Conservation (phyloP, 2,329 filamentous ascomycete genomes). For the Colletotrichum phormii region DNA sequence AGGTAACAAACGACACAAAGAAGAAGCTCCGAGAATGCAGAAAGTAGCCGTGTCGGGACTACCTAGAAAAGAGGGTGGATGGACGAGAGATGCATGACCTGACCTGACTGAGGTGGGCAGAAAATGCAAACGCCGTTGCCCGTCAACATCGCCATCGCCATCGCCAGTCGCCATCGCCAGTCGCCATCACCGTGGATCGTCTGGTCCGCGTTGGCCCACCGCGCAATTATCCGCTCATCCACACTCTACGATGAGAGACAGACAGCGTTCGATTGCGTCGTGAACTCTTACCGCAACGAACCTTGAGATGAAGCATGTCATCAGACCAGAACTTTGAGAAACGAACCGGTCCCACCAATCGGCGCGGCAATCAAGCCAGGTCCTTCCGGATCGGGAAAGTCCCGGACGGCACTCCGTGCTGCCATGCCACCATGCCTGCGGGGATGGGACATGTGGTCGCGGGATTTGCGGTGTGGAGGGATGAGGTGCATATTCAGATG, state of each 20-base stretch:
- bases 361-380: background rate
- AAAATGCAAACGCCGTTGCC: background rate
- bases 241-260: too few relatives aligned
- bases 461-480: constrained; percentile 6
- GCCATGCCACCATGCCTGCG: constrained; percentile 7
- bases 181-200: background rate
- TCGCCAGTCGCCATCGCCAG: too few relatives aligned
- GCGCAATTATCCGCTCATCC: background rate
- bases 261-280: background rate
- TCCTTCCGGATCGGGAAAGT: constrained; percentile 31
- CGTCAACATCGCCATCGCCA: background rate
- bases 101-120: background rate
- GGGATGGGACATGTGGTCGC: constrained; percentile 24
- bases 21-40: background rate
- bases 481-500: background rate
- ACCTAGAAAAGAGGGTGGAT: background rate
- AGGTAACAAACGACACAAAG: background rate
- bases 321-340: background rate
- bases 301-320: background rate
- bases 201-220: background rate
- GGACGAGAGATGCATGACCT: background rate
- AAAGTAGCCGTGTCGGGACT: background rate
- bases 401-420: constrained; percentile 31
- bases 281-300: background rate
- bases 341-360: constrained; percentile 34